A percentile compares a stretch with the other conserved stretches of the same genome.
Evolutionary conservation across 306 rosid genomes (phyloP).

Genomic region (Mucuna pruriens): DNA sequence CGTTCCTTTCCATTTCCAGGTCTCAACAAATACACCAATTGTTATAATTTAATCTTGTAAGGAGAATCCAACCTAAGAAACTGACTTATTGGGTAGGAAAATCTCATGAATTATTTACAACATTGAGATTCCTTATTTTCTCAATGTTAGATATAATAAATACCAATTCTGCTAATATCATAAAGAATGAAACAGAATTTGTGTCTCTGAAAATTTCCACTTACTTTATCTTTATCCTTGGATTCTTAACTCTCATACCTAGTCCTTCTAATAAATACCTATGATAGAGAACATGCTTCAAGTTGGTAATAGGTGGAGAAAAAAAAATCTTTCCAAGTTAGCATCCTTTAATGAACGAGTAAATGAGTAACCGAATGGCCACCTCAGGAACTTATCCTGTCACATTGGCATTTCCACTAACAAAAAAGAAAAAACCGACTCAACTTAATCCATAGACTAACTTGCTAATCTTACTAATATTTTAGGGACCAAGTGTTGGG

Average conservation of each 20-base stretch:
- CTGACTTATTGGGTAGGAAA: background rate
- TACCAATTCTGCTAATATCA: background rate
- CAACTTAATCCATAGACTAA: background rate
- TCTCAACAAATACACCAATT: background rate
- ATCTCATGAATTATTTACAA: background rate
- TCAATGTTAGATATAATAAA: background rate
- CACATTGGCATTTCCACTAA: background rate
- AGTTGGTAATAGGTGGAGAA: background rate
- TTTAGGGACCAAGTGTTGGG: background rate
- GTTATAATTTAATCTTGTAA: background rate
- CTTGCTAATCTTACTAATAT: background rate
- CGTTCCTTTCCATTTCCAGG: background rate
- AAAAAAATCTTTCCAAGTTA: background rate
- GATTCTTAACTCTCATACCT: background rate
- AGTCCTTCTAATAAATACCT: background rate
- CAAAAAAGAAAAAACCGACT: background rate
- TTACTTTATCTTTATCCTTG: background rate
- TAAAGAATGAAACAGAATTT: background rate
- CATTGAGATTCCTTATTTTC: background rate
- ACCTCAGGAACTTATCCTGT: background rate
- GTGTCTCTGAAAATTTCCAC: background rate
- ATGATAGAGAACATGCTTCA: background rate
- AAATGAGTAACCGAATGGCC: background rate
- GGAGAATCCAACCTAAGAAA: background rate
- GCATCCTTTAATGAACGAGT: background rate